These are phyloP conservation scores for Cardamine occulta DNA, from an alignment of 345 rosid genomes.

Conservation along the genomic window DNA sequence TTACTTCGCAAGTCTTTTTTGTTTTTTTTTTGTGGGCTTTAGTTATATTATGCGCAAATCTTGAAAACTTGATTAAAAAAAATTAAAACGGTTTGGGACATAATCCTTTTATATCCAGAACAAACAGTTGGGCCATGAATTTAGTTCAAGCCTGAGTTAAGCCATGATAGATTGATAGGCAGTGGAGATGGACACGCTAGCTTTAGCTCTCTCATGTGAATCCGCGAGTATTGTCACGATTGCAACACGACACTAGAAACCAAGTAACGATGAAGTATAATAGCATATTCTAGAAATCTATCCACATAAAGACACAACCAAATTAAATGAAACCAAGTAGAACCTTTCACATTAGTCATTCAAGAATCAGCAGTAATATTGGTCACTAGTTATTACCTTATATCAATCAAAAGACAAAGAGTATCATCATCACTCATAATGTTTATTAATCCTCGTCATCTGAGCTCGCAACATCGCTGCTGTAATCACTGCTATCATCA, in stretches of 20 bases:
- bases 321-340: slow-evolving; percentile 17
- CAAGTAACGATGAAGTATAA: neutral
- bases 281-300: slow-evolving; percentile 1
- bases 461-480: slow-evolving; percentile 49
- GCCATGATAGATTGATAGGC: too few relatives aligned
- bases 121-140: too few relatives aligned
- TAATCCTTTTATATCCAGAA: too few relatives aligned
- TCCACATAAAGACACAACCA: neutral
- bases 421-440: slow-evolving; percentile 4
- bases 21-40: slow-evolving; percentile 41
- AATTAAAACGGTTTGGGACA: too few relatives aligned
- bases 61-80: too few relatives aligned
- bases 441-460: slow-evolving; percentile 47
- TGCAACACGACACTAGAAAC: too few relatives aligned
- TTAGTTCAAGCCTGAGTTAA: too few relatives aligned
- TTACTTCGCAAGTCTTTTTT: too few relatives aligned
- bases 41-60: too few relatives aligned
- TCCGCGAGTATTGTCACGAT: too few relatives aligned
- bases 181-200: too few relatives aligned
- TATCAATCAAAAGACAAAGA: neutral
- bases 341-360: slow-evolving; percentile 6
- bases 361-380: slow-evolving; percentile 20
- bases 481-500: slow-evolving; percentile 76
- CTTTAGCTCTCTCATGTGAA: too few relatives aligned
- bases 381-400: slow-evolving; percentile 1